phyloP scores from a whole-genome alignment of 1,284 basidiomycete species.

The Ceratorhiza oryzae-sativae region DNA sequence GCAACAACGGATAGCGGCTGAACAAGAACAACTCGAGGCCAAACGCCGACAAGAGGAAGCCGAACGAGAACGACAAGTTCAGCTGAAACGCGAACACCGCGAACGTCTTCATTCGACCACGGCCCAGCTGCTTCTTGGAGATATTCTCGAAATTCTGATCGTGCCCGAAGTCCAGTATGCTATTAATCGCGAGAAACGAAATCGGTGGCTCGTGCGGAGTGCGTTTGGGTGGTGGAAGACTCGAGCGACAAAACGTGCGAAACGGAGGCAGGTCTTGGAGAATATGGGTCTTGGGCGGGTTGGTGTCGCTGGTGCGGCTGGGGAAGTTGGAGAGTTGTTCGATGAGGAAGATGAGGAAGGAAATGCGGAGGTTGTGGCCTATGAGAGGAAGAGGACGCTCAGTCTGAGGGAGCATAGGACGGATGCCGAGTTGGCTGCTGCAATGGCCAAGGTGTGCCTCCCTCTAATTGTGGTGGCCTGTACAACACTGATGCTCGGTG shows the following conservation, averaged over 20 bases:
- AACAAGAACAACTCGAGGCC: background rate
- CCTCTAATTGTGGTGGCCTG: background rate
- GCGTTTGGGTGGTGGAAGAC: conserved; percentile 26
- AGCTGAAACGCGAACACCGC: background rate
- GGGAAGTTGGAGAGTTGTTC: conserved; percentile 34
- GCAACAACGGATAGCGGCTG: too few species aligned
- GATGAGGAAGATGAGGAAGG: conserved; percentile 28
- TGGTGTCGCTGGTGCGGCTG: conserved; percentile 35
- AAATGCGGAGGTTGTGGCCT: background rate
- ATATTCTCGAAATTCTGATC: conserved; percentile 32
- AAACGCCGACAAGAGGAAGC: background rate
- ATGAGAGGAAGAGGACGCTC: conserved; percentile 11
- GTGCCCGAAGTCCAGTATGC: conserved; percentile 36
- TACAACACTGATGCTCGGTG: background rate
- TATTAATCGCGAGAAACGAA: conserved; percentile 9
- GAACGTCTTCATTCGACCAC: conserved; percentile 10
- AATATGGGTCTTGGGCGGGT: conserved; percentile 37
- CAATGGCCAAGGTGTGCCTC: conserved; percentile 30
- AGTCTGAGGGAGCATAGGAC: conserved; percentile 30
- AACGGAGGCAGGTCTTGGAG: conserved; percentile 37
- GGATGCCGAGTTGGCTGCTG: conserved; percentile 31
- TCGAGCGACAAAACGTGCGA: conserved; percentile 25
- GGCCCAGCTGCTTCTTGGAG: conserved; percentile 11
- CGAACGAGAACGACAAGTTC: background rate
- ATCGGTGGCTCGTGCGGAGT: background rate